phyloP scores from a whole-genome alignment of 257 asterid species.

The Solanum acaule region DNA sequence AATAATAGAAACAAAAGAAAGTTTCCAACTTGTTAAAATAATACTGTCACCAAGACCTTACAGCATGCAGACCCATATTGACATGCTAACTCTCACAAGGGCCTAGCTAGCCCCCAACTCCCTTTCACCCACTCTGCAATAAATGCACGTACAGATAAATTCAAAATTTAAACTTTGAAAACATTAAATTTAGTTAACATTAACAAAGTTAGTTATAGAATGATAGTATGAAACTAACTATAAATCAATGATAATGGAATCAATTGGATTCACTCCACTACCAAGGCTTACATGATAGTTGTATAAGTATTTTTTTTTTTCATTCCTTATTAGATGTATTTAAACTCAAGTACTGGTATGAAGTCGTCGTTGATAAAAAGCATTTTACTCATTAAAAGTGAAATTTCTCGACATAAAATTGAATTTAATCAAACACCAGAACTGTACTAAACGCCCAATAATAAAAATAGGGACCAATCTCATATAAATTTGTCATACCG shows the following conservation, averaged over 20 bases:
- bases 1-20: background rate
- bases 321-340: background rate
- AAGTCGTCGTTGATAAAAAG: background rate
- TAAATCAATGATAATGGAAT: background rate
- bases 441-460: rapidly evolving
- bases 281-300: background rate
- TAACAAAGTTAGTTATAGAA: background rate
- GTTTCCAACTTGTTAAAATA: no score
- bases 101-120: background rate
- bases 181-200: rapidly evolving
- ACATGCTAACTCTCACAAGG: background rate
- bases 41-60: background rate
- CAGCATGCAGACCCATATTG: background rate
- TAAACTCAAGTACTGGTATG: rapidly evolving
- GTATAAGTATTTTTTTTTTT: background rate
- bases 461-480: background rate
- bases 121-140: background rate
- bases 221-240: background rate
- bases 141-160: rapidly evolving
- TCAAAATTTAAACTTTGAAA: no score
- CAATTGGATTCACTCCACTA: background rate
- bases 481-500: background rate
- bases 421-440: background rate
- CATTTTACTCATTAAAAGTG: background rate
- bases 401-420: rapidly evolving